Conservation (phyloP, 2,329 filamentous ascomycete species). For the Diplodia mutila region DNA sequence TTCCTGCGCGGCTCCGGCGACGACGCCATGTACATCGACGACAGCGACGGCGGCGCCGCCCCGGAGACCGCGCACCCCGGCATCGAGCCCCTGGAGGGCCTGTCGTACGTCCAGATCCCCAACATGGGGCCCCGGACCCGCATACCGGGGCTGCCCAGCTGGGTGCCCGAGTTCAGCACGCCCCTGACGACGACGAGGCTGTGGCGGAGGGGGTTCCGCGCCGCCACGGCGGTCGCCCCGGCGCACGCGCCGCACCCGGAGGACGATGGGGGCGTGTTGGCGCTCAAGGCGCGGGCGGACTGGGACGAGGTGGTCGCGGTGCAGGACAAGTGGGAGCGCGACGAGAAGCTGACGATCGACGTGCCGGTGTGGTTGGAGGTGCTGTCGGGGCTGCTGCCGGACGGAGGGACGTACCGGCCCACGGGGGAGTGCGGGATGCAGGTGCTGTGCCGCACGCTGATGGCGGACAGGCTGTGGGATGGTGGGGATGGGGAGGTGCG, state of each 20-base stretch:
- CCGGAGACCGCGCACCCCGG: no score
- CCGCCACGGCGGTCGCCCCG: neutral
- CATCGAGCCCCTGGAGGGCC: neutral
- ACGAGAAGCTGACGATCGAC: neutral
- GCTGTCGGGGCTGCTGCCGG: neutral
- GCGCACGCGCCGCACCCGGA: neutral
- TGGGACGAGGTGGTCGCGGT: neutral
- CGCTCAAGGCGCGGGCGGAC: neutral
- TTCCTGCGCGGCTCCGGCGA: conserved; percentile 6
- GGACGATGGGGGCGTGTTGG: neutral
- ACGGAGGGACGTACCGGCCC: neutral
- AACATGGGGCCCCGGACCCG: neutral
- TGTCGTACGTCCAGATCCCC: neutral
- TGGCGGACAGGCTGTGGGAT: neutral
- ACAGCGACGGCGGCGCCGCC: neutral
- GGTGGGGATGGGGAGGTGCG: neutral
- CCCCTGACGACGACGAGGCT: neutral
- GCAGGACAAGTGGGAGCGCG: neutral
- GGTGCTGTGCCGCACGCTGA: neutral
- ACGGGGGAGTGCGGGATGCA: conserved; percentile 3
- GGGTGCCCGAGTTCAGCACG: conserved; percentile 18
- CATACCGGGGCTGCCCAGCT: conserved; percentile 3
- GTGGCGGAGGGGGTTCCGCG: neutral
- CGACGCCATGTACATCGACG: neutral
- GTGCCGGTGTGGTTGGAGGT: neutral